Evolutionary conservation across 176 grass and related monocot species (phyloP).

Genomic region (Pontederia paniculata): DNA sequence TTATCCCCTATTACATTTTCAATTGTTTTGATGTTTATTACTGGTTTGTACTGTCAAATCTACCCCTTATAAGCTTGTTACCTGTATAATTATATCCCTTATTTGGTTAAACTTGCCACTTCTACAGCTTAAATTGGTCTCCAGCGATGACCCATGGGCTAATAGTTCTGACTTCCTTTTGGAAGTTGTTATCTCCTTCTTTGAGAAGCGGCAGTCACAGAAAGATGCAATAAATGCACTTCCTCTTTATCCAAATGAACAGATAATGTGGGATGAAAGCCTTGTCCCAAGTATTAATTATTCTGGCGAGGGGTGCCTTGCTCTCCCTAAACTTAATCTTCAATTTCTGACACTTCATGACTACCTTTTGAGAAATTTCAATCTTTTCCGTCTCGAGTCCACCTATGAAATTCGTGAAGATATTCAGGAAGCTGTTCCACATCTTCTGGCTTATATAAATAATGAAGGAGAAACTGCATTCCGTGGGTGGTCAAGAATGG

Average conservation of each 20-base stretch:
- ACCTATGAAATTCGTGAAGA: slow-evolving; percentile 99
- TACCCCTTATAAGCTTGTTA: not conserved
- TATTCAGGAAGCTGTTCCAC: slow-evolving; percentile 93
- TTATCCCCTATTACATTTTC: no score
- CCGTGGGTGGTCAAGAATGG: slow-evolving; percentile 99
- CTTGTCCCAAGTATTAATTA: slow-evolving; percentile 99
- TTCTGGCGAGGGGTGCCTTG: slow-evolving; percentile 97
- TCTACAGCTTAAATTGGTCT: slow-evolving; percentile 94
- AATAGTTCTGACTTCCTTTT: slow-evolving; percentile 81
- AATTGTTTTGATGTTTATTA: no score
- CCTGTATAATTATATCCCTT: slow-evolving; percentile 5
- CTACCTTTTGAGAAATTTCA: slow-evolving; percentile 95
- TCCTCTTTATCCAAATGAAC: slow-evolving; percentile 95
- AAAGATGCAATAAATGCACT: slow-evolving; percentile 97
- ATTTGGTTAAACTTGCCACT: slow-evolving; percentile 25
- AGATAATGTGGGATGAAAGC: slow-evolving; percentile 99
- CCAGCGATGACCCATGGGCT: slow-evolving; percentile 58
- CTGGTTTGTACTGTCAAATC: no score
- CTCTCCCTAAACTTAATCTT: slow-evolving; percentile 93
- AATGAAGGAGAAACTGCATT: slow-evolving; percentile 93
- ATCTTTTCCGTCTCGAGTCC: slow-evolving; percentile 95
- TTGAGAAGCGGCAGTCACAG: slow-evolving; percentile 90
- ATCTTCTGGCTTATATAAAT: slow-evolving; percentile 89
- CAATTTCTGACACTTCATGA: slow-evolving; percentile 97
- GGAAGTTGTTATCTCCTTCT: slow-evolving; percentile 85